Conservation (phyloP, 345 rosid species). For the Rubroshorea leprosula region DNA sequence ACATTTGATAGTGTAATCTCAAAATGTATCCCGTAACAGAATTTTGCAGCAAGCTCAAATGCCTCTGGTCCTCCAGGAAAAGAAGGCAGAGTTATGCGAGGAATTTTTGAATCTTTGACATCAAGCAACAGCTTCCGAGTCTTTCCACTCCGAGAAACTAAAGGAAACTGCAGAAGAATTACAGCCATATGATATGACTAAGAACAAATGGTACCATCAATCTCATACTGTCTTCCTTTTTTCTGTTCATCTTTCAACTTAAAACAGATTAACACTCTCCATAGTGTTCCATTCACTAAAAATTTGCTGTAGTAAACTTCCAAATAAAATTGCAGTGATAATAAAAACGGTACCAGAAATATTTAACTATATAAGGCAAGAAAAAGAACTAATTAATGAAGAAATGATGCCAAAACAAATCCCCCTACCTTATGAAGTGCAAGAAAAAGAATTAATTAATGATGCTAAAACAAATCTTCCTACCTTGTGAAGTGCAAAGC, state of each 20-base stretch:
- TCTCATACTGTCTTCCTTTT: neutral
- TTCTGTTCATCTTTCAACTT: too few relatives aligned
- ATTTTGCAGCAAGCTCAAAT: neutral
- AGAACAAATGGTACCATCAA: neutral
- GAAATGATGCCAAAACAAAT: neutral
- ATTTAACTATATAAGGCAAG: neutral
- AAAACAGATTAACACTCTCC: too few relatives aligned
- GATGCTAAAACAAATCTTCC: neutral
- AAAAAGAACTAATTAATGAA: neutral
- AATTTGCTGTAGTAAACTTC: neutral
- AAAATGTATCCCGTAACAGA: neutral
- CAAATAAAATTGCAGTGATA: neutral
- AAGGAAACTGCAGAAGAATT: slow-evolving; percentile 63
- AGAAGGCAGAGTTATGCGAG: neutral
- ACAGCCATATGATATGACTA: neutral
- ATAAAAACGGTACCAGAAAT: too few relatives aligned
- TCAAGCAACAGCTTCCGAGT: neutral
- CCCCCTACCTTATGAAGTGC: neutral
- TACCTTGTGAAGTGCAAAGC: slow-evolving; percentile 93
- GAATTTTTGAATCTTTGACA: neutral
- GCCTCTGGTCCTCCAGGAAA: neutral
- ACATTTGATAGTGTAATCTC: neutral
- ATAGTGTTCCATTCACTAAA: too few relatives aligned
- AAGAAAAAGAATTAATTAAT: neutral
- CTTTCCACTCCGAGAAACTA: slow-evolving; percentile 86